These are phyloP conservation scores for Centrapalus pauciflorus DNA, from an alignment of 129 eudicot species.

Conservation along the genomic window DNA sequence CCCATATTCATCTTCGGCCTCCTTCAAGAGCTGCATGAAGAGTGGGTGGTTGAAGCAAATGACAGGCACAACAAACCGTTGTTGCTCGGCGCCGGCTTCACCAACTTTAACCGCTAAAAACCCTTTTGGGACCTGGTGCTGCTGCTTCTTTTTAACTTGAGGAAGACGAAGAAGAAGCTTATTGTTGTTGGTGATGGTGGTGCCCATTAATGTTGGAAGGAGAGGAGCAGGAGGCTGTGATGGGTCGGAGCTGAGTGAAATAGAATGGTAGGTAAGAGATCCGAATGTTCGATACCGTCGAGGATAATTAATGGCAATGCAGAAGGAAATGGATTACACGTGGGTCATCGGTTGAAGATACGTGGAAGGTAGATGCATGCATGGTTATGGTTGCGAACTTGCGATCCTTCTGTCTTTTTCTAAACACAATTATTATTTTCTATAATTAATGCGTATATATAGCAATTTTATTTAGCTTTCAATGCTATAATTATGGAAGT, in stretches of 20 bases:
- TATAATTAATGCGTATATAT: neutral
- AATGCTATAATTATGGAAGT: no score
- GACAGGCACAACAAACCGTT: constrained; percentile 54
- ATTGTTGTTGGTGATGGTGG: neutral
- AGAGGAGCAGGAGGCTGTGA: neutral
- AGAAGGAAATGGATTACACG: constrained; percentile 11
- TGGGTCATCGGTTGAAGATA: constrained; percentile 28
- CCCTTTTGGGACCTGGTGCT: constrained; percentile 44
- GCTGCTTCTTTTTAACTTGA: constrained; percentile 1
- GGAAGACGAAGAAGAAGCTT: constrained; percentile 20
- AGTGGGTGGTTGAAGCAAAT: constrained; percentile 48
- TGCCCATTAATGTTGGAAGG: constrained; percentile 17
- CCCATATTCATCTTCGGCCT: constrained; percentile 60
- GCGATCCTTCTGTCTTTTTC: no score
- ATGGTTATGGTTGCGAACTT: no score
- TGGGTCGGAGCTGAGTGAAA: neutral
- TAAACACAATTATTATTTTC: no score
- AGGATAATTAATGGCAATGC: constrained; percentile 12
- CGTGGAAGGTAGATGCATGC: constrained; percentile 24
- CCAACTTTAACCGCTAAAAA: constrained; percentile 62
- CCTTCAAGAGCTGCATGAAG: constrained; percentile 50
- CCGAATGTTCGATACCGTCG: constrained; percentile 28
- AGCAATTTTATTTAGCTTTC: no score
- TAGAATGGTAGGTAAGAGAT: neutral
- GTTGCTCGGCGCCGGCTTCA: constrained; percentile 35